These are phyloP conservation scores for Lojkania enalia DNA, from an alignment of 2,329 filamentous ascomycete species.

Conservation along the genomic window DNA sequence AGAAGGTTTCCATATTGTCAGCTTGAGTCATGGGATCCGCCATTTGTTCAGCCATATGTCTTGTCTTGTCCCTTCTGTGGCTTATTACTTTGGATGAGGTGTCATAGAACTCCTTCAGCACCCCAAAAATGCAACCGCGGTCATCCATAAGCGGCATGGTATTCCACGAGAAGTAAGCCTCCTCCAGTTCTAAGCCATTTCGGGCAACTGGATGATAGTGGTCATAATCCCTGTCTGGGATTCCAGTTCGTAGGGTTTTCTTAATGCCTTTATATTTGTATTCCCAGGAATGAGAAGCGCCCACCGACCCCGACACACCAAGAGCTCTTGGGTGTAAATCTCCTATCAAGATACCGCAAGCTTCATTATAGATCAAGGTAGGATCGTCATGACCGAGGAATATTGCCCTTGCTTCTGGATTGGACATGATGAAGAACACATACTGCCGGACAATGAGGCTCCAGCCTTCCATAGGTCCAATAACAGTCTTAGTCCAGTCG, in stretches of 20 bases:
- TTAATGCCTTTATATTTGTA: slow-evolving; percentile 5
- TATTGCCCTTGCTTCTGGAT: slow-evolving; percentile 8
- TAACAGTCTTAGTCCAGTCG: slow-evolving; percentile 49
- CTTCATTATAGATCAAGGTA: slow-evolving; percentile 34
- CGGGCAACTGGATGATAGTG: slow-evolving; percentile 62
- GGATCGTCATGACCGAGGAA: slow-evolving; percentile 46
- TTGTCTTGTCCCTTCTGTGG: slow-evolving; percentile 5
- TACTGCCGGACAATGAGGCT: slow-evolving; percentile 47
- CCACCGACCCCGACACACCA: slow-evolving; percentile 61
- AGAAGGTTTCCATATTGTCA: slow-evolving; percentile 9
- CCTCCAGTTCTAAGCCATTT: slow-evolving; percentile 68
- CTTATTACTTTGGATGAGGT: not conserved
- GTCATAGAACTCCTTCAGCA: slow-evolving; percentile 1
- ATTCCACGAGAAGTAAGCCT: slow-evolving; percentile 76
- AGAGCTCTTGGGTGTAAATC: slow-evolving; percentile 55
- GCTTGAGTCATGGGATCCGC: slow-evolving; percentile 4
- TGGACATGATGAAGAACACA: slow-evolving; percentile 12
- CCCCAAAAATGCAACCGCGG: slow-evolving; percentile 68
- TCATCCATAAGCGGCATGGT: slow-evolving; percentile 71
- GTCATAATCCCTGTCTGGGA: slow-evolving; percentile 54
- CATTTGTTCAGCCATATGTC: too few relatives aligned
- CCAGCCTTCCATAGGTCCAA: slow-evolving; percentile 52
- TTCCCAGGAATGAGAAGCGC: slow-evolving; percentile 69
- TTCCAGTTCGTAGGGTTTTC: slow-evolving; percentile 5
- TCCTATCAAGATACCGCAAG: slow-evolving; percentile 18